Percentiles rank a stretch among this genome's conserved stretches.
These are phyloP conservation scores for Fulvia fulva DNA, from an alignment of 2,329 filamentous ascomycete species.

Conservation along the genomic window DNA sequence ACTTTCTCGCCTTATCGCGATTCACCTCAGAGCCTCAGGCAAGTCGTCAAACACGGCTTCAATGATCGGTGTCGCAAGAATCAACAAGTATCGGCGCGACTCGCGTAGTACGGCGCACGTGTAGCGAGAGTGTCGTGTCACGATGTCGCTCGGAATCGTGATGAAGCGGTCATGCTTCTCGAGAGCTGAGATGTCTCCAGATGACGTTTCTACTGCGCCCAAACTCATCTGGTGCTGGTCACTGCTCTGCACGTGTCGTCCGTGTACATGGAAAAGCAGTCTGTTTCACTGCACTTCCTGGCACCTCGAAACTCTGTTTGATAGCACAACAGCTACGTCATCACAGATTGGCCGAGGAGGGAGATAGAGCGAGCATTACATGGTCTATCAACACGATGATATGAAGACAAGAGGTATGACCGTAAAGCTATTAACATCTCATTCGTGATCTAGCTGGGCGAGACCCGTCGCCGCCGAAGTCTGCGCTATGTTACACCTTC, in stretches of 20 bases:
- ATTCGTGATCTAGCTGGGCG: background rate
- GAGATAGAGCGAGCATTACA: background rate
- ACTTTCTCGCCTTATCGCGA: background rate
- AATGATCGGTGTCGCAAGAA: background rate
- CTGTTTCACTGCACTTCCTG: background rate
- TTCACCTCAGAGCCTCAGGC: no score
- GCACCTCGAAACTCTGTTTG: background rate
- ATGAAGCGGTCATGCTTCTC: background rate
- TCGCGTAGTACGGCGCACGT: background rate
- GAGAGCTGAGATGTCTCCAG: background rate
- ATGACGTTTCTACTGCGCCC: background rate
- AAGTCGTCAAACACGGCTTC: background rate
- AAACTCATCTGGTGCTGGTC: slow-evolving; percentile 1
- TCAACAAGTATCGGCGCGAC: background rate
- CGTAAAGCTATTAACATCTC: background rate
- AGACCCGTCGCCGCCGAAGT: background rate
- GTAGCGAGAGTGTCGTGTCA: background rate
- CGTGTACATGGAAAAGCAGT: background rate
- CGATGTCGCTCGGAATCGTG: background rate
- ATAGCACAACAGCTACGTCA: slow-evolving; percentile 1
- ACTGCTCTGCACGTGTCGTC: background rate
- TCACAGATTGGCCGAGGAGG: background rate
- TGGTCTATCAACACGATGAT: background rate
- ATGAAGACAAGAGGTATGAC: background rate
- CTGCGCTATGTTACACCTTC: background rate